A percentile compares a stretch with the other conserved stretches of the same genome.
These are phyloP conservation scores for Wickerhamomyces strasburgensis DNA, from an alignment of 805 yeast species.

Conservation along the genomic window DNA sequence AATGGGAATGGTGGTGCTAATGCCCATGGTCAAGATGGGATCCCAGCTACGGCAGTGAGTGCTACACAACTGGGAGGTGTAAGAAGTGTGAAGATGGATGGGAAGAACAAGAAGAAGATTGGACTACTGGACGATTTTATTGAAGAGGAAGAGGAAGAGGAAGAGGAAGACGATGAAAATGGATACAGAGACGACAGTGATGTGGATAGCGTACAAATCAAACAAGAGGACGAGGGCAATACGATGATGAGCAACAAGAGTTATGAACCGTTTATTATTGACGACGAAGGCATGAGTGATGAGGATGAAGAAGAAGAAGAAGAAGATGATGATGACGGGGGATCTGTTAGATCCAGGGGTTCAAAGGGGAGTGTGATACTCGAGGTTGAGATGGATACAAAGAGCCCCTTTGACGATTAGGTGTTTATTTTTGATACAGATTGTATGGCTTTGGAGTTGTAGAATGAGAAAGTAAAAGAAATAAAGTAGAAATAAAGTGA, in stretches of 20 bases:
- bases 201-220: conserved; percentile 6
- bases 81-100: conserved; percentile 18
- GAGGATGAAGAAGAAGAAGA: conserved; percentile 7
- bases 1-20: neutral
- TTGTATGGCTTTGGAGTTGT: too few species aligned
- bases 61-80: conserved; percentile 24
- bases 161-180: conserved; percentile 8
- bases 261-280: conserved; percentile 26
- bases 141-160: conserved; percentile 18
- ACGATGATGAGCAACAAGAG: conserved; percentile 4
- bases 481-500: too few species aligned
- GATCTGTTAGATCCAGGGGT: conserved; percentile 6
- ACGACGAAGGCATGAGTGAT: conserved; percentile 21
- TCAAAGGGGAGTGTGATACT: conserved; percentile 22
- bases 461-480: too few species aligned
- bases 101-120: conserved; percentile 6
- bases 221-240: conserved; percentile 4
- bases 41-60: conserved; percentile 22
- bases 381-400: conserved; percentile 23
- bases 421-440: too few species aligned
- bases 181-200: conserved; percentile 3
- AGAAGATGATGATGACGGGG: conserved; percentile 6
- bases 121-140: conserved; percentile 13
- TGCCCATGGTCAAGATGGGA: conserved; percentile 11
- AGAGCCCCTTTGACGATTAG: conserved; percentile 17